Percentiles rank a stretch among this genome's conserved stretches.
Conservation (phyloP, 2,329 filamentous ascomycete species). For the Botryotinia calthae region DNA sequence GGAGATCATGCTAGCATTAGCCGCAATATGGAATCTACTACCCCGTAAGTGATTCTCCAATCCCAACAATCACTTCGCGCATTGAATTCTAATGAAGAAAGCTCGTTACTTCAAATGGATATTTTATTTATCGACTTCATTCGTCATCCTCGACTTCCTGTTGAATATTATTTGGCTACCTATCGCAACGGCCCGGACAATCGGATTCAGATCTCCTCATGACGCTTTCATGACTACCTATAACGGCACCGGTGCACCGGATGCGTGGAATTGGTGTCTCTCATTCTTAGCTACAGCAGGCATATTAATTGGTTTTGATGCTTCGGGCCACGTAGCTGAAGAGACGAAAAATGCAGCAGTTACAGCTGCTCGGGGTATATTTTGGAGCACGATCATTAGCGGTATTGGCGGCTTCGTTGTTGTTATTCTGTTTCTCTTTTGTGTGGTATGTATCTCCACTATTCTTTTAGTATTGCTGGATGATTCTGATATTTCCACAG, state of each 20-base stretch:
- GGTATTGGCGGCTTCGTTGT: slow-evolving; percentile 21
- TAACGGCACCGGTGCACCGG: slow-evolving; percentile 21
- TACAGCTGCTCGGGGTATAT: slow-evolving; percentile 24
- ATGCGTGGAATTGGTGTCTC: slow-evolving; percentile 23
- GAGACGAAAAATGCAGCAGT: slow-evolving; percentile 22
- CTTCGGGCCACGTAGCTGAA: slow-evolving; percentile 25
- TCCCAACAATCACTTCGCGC: background rate
- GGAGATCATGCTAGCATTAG: slow-evolving; percentile 21
- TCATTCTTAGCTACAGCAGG: slow-evolving; percentile 23
- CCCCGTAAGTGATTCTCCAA: slow-evolving; percentile 6
- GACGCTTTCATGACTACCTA: slow-evolving; percentile 24
- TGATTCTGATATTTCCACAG: background rate
- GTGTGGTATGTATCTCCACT: slow-evolving; percentile 5
- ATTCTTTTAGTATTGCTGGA: background rate
- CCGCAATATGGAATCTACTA: slow-evolving; percentile 22
- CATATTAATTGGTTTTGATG: slow-evolving; percentile 23
- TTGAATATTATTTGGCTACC: slow-evolving; percentile 25
- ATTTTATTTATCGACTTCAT: slow-evolving; percentile 21
- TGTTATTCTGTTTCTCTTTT: slow-evolving; percentile 25
- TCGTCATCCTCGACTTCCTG: slow-evolving; percentile 23
- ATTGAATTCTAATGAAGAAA: background rate
- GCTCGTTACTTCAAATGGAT: slow-evolving; percentile 23
- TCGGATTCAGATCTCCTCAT: slow-evolving; percentile 21
- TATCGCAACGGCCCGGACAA: slow-evolving; percentile 20
- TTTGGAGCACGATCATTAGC: slow-evolving; percentile 23